Evolutionary conservation across 257 asterid genomes (phyloP), one percentile per base, ranked within the genome.

Genomic region (Nicotiana otophora): DNA sequence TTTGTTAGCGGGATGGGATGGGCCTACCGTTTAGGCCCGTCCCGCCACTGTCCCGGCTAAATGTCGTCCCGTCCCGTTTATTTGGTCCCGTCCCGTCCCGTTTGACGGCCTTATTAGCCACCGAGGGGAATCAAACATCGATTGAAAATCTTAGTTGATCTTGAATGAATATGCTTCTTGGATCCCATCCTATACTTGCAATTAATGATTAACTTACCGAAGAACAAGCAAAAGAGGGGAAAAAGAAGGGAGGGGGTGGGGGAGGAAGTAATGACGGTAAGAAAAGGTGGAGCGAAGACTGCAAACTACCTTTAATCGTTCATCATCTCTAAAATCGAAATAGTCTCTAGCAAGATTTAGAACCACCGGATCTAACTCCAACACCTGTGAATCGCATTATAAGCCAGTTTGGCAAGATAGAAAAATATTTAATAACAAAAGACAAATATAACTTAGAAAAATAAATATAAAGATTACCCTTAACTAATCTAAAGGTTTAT

Each of bases 281-380:
- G 61, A 81, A 28, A 23, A n/a, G 78, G 66, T 62, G 60, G 28
- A 60, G 70, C 4, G 55, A 0, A 15, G 55, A 67, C 10, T 68
- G 81, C 19, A 58, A 61, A 48, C 79, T 87, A 96, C 99, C 99
- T 90, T 90, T 86, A 96, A 81, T 83, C 48, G 87, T 42, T 81
- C 88, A 84, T 92, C 95, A 87, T 93, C 97, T 72, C 39, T 78
- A 80, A 94, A 91, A 69, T 87, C 97, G 82, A 96, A 96, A 85
- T 85, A 91, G 42, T 88, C 88, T 83, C 88, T 90, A 84, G 99
- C 98, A 83, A 92, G 92, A 75, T 88, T 90, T 81, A 90, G 82
- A 63, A 96, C 97, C 82, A 90, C 91, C 28, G 93, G 91, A 87
- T 96, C 98, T 54, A 94, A 90, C 89, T 96, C 99, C 60, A 92